Evolutionary conservation across 2,329 filamentous ascomycete species (phyloP), one percentile per base, ranked within the genome.

Genomic region (Colletotrichum ledebouriae): DNA sequence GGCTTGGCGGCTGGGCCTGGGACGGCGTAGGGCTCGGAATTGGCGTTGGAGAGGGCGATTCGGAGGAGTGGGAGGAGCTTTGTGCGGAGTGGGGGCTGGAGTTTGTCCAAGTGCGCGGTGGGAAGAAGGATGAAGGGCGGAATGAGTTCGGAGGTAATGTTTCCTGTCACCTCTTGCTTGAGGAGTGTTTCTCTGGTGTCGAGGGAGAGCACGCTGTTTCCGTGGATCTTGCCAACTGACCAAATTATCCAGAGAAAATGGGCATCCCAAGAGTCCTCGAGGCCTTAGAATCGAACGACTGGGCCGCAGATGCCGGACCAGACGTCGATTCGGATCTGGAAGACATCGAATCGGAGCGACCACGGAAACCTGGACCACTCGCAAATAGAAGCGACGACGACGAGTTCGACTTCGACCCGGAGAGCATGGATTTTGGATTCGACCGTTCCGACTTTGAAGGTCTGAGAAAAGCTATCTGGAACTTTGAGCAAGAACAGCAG

Each of bases 251-350:
- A 88, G 89, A 91, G 76, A 86, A 85, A 67, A 84, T 82, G 37
- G 89, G 89, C 15, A 82, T 91, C 42, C 80, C 85, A 1, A 83
- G 90, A 10, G 82, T 88, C 2, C 80, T 82, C 9, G 89, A 92
- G 73, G 89, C 89, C 0, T 77, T 92, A 13, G 85, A 91, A 73
- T 82, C 88, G 15, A 92, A 91, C 74, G 89, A 91, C 76, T 92
- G 90, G 90, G 49, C 63, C 20, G 66, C 39, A 22, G 82, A 80
- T 29, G 63, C 52, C 63, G 46, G 71, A 15, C 75, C 71, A 9
- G 74, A 78, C 20, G 75, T 75, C 6, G 78, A 81, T 64, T 77
- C 77, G 1, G 73, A 78, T 60, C 69, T 52, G 1, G 49, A 52
- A 6, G 74, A 78, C n/a, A 75, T 75, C 7, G 78, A 81, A 63